phyloP scores from a whole-genome alignment of 768 basidiomycete species.

The Termitomyces sp. region DNA sequence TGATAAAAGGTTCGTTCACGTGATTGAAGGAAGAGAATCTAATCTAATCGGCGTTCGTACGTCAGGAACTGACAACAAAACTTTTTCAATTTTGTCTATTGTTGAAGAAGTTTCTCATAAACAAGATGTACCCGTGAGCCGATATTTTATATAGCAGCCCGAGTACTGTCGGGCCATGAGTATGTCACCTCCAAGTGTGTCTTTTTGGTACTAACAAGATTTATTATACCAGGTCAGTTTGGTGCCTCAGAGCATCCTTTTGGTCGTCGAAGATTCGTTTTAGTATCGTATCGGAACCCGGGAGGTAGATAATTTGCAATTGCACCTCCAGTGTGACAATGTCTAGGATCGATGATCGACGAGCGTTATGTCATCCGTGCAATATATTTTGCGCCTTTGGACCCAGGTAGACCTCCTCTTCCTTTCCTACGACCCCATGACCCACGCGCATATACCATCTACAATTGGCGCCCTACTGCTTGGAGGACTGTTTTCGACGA shows the following conservation, averaged over 20 bases:
- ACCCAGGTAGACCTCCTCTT: background rate
- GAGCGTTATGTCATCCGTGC: background rate
- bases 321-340: background rate
- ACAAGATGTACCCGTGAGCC: background rate
- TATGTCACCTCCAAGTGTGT: background rate
- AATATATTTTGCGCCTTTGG: background rate
- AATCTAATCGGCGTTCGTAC: background rate
- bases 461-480: slow-evolving; percentile 10
- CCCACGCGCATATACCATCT: background rate
- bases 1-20: no score
- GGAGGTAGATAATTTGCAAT: background rate
- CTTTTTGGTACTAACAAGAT: background rate
- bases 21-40: background rate
- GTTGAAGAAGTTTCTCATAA: background rate
- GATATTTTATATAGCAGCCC: background rate
- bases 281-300: background rate
- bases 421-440: background rate
- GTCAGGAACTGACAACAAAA: no score
- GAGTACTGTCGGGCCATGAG: background rate
- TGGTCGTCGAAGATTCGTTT: no score
- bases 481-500: slow-evolving; percentile 9
- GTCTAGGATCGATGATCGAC: background rate
- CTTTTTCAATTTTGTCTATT: background rate
- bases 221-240: background rate
- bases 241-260: background rate